Conservation (phyloP, 2,329 filamentous ascomycete species). For the Alternaria novae-zelandiae region DNA sequence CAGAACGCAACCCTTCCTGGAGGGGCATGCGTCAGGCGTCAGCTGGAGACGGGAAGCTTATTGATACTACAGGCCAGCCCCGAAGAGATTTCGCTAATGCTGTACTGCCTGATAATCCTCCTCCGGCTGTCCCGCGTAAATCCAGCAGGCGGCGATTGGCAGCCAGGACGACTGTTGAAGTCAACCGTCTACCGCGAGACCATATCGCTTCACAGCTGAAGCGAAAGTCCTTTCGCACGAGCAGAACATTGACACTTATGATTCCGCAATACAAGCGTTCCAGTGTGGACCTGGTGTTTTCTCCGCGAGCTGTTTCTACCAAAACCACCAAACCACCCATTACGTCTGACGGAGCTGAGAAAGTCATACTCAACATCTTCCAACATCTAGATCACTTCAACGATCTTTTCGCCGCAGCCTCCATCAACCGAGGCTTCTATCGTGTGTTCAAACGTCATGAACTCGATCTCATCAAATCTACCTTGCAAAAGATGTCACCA, state of each 20-base stretch:
- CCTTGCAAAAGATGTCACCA: conserved; percentile 61
- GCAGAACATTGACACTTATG: conserved; percentile 29
- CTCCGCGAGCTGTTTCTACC: conserved; percentile 25
- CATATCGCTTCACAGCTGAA: conserved; percentile 42
- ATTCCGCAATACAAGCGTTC: conserved; percentile 31
- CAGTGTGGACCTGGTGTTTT: conserved; percentile 28
- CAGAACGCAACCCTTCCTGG: conserved; percentile 31
- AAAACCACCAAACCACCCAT: conserved; percentile 41
- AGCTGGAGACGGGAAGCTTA: conserved; percentile 3
- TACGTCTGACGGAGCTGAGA: conserved; percentile 53
- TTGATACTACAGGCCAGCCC: conserved; percentile 10
- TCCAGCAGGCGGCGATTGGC: conserved; percentile 51
- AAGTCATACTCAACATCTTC: conserved; percentile 61
- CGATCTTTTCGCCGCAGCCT: conserved; percentile 62
- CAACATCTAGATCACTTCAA: conserved; percentile 56
- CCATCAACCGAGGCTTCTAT: conserved; percentile 64
- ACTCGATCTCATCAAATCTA: conserved; percentile 58
- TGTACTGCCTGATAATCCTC: conserved; percentile 12
- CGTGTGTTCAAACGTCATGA: conserved; percentile 64
- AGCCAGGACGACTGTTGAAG: conserved; percentile 21
- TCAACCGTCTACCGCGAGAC: conserved; percentile 32
- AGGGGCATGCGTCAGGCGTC: conserved; percentile 20
- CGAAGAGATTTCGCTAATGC: conserved; percentile 19
- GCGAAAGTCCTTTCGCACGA: conserved; percentile 22
- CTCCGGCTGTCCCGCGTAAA: conserved; percentile 49